Evolutionary conservation across 257 asterid genomes (phyloP), one percentile per base, ranked within the genome.

Genomic region (Fraxinus cuspidata): DNA sequence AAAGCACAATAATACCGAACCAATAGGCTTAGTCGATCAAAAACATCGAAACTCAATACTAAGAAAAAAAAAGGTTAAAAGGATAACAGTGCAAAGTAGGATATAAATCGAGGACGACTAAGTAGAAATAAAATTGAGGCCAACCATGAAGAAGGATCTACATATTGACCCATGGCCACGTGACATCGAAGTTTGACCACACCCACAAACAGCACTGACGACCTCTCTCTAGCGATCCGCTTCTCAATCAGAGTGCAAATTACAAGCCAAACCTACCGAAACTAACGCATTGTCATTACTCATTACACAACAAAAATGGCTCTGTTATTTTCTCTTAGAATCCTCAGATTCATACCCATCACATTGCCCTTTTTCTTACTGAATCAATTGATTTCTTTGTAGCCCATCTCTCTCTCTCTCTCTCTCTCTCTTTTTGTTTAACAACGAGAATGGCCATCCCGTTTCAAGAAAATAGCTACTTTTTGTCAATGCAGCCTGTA

Each of bases 161-260:
- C 64, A 16, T 4, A 19, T 53, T 21, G 64, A 56, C 65, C 65
- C 28, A 56, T 23, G 67, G 68, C 32, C 68, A 60, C 32, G 68
- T 60, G 68, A 60, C 31, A 8, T 60, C 11, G 68, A 60, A 60
- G 32, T 60, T 78, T 29, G 81, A 71, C 77, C 25, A 56, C 27
- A 10, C 37, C 65, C 72, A 37, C 81, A 75, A 38, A 9, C 63
- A 63, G 71, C 16, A 15, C 42, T 25, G 76, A 72, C 77, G 73
- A 78, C 68, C 73, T 64, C 51, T 9, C 68, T 67, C 23, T 16
- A 2, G 23, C 38, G 82, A 79, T 79, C 82, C 78, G 82, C 38
- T 72, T 73, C 70, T 42, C 5, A 37, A 1, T 56, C 65, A 56
- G 65, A 56, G 32, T 60, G 68, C 68, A 25, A 60, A 60, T 60